Evolutionary conservation across 1,284 basidiomycete species (phyloP), one percentile per base, ranked within the genome.

Genomic region (Sanghuangporus weigelae): DNA sequence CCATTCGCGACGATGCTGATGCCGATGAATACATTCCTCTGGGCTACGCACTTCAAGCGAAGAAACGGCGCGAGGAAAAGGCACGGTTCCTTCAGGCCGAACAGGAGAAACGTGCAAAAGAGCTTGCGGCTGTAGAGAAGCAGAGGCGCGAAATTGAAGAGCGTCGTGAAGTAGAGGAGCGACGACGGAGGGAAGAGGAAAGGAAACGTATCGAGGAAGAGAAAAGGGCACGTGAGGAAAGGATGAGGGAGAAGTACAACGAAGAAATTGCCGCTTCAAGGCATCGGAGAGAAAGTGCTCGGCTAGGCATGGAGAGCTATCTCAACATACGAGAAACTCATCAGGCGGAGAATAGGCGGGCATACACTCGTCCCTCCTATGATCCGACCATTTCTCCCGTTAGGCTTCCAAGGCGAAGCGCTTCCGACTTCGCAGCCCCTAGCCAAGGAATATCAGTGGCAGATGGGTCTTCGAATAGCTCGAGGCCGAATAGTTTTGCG

Each of bases 51-150:
- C 75, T 88, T 69, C 84, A 87, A 57, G 80, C 82, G 70, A 85
- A 84, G 75, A 85, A 87, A 76, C 84, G 84, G 68, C 83, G 84
- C 57, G 87, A 88, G 72, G 83, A 88, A 73, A 90, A 89, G 74
- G 84, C 82, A 53, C 80, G 74, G 39, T 90, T 91, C 69, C 76
- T 91, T 67, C 81, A 78, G 59, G 80, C 81, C 69, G 83, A 90
- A 70, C 80, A 80, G 63, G 78, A 82, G 63, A 78, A 78, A 55
- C 80, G 86, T 19, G 75, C 75, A 55, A 74, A 74, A 54, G 77
- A 77, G 66, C 73, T 75, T 48, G 71, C 74, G 65, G 68, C 73
- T 60, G 67, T 76, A 66, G 76, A 76, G 60, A 78, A 78, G 66
- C 74, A 76, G 50, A 69, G 69, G 57, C 74, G 67, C 62, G 83